Evolutionary conservation across 2,329 filamentous ascomycete species (phyloP).

Genomic region (Aspergillus awamori): DNA sequence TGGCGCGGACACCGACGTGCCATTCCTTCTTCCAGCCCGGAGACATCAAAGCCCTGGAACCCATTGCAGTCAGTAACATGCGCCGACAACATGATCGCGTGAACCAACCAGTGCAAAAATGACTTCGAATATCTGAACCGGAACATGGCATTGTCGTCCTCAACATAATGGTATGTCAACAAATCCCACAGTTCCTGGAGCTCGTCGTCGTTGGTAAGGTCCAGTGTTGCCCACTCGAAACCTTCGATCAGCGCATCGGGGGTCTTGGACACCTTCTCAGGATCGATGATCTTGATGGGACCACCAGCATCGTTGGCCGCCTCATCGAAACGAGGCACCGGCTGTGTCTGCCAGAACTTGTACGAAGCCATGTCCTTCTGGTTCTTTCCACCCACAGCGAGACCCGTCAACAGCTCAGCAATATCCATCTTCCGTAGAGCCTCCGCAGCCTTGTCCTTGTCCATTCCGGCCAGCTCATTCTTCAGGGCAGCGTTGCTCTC

Average conservation of each 20-base stretch:
- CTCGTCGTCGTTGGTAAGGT: slow-evolving; percentile 75
- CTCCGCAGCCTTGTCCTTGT: slow-evolving; percentile 60
- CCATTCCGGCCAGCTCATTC: slow-evolving; percentile 71
- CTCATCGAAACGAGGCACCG: slow-evolving; percentile 78
- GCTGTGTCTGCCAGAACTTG: slow-evolving; percentile 99
- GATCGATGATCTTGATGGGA: slow-evolving; percentile 77
- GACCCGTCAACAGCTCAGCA: slow-evolving; percentile 52
- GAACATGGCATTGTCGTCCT: slow-evolving; percentile 96
- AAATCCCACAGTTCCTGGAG: slow-evolving; percentile 90
- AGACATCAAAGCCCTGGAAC: slow-evolving; percentile 81
- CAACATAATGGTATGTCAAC: slow-evolving; percentile 91
- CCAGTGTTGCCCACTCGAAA: slow-evolving; percentile 93
- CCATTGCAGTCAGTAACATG: not conserved
- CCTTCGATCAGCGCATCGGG: slow-evolving; percentile 75
- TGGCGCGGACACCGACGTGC: slow-evolving; percentile 90
- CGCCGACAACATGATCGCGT: not conserved
- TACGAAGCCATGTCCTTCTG: slow-evolving; percentile 95
- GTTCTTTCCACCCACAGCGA: slow-evolving; percentile 79
- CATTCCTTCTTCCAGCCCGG: slow-evolving; percentile 93
- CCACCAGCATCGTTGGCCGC: slow-evolving; percentile 69
- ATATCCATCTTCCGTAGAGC: slow-evolving; percentile 54
- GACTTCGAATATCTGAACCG: slow-evolving; percentile 92
- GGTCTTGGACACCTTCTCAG: slow-evolving; percentile 76
- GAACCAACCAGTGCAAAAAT: slow-evolving; percentile 78
- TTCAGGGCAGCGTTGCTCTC: slow-evolving; percentile 65